Percentiles rank a stretch among this genome's conserved stretches.
These are phyloP conservation scores for Aspergillus novoparasiticus DNA, from an alignment of 2,329 filamentous ascomycete species.

Conservation along the genomic window DNA sequence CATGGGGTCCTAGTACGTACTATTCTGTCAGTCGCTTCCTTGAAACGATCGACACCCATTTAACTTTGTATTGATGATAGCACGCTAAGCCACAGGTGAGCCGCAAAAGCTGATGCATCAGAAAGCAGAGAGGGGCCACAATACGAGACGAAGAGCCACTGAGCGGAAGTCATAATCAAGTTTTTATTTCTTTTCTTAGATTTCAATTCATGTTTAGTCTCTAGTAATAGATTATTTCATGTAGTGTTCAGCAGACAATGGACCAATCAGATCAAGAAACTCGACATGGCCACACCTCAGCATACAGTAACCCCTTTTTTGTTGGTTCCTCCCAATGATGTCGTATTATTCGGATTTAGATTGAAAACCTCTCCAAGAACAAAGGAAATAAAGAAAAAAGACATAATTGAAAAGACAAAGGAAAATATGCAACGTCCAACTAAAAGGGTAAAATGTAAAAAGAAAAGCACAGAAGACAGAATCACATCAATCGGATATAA, in stretches of 20 bases:
- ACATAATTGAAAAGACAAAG: conserved; percentile 7
- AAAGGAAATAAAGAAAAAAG: conserved; percentile 7
- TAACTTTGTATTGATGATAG: conserved; percentile 4
- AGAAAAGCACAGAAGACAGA: conserved; percentile 6
- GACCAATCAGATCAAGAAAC: conserved; percentile 21
- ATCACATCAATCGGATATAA: conserved; percentile 5
- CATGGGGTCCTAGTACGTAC: too few species aligned
- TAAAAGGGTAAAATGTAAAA: neutral
- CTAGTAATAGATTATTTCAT: conserved; percentile 19
- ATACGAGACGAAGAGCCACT: neutral
- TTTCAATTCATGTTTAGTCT: conserved; percentile 14
- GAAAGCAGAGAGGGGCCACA: neutral
- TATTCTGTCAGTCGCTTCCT: too few species aligned
- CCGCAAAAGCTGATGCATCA: conserved; percentile 4
- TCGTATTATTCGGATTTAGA: conserved; percentile 20
- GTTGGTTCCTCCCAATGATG: conserved; percentile 14
- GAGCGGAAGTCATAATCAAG: neutral
- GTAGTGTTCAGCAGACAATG: conserved; percentile 19
- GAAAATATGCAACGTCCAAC: conserved; percentile 7
- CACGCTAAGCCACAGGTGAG: conserved; percentile 4
- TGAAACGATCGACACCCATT: conserved; percentile 1
- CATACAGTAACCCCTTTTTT: conserved; percentile 19
- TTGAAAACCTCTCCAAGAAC: conserved; percentile 15
- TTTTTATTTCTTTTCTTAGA: conserved; percentile 6
- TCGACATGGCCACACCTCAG: conserved; percentile 17